A percentile compares a stretch with the other conserved stretches of the same genome.
phyloP scores from a whole-genome alignment of 768 basidiomycete genomes.

The Nidularia pulvinata region DNA sequence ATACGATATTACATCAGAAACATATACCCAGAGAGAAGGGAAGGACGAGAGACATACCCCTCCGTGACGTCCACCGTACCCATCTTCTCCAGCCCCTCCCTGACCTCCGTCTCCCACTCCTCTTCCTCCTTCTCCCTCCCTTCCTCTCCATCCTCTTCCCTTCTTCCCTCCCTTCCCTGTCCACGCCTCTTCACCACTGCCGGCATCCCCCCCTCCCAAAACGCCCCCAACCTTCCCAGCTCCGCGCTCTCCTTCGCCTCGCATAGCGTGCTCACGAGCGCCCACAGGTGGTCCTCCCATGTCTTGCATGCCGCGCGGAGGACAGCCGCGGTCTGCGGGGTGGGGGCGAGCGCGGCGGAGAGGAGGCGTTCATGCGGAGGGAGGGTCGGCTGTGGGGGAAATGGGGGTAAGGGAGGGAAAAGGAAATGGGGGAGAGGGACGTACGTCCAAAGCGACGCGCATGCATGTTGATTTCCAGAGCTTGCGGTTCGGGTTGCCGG shows the following conservation, averaged over 20 bases:
- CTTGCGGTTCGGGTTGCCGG: constrained; percentile 75
- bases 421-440: constrained; percentile 11
- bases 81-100: constrained; percentile 53
- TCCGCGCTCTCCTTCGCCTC: constrained; percentile 79
- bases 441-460: constrained; percentile 75
- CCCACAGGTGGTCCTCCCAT: constrained; percentile 98
- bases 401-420: background rate
- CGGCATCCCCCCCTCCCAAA: constrained; percentile 72
- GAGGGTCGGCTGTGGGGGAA: constrained; percentile 44
- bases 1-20: background rate
- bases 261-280: constrained; percentile 76
- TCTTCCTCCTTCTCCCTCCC: constrained; percentile 46
- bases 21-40: too few species aligned
- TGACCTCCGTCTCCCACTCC: constrained; percentile 70
- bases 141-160: constrained; percentile 8
- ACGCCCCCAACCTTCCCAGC: constrained; percentile 68
- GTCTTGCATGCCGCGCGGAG: constrained; percentile 78
- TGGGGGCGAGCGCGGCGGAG: constrained; percentile 85
- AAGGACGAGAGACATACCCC: constrained; percentile 29
- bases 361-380: constrained; percentile 79
- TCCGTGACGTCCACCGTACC: constrained; percentile 58
- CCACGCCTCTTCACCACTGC: constrained; percentile 22
- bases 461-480: constrained; percentile 91
- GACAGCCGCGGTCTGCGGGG: constrained; percentile 58
- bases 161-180: constrained; percentile 28